phyloP scores from a whole-genome alignment of 2,329 filamentous ascomycete species.

The Onygenales sp. region DNA sequence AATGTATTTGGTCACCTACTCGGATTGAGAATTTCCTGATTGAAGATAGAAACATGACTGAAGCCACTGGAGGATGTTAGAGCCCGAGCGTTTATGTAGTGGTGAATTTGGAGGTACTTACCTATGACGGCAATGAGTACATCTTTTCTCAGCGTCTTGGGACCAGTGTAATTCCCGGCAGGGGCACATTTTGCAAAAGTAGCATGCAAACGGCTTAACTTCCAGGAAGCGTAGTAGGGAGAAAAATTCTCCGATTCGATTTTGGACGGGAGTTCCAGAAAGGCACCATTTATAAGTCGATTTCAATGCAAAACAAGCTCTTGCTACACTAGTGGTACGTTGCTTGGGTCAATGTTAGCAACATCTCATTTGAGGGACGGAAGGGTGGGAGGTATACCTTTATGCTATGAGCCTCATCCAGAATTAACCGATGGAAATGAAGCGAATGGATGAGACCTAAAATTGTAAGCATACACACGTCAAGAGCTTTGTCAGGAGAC shows the following conservation, averaged over 20 bases:
- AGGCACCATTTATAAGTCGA: constrained; percentile 91
- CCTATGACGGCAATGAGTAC: constrained; percentile 57
- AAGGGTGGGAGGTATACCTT: constrained; percentile 43
- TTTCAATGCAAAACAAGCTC: constrained; percentile 85
- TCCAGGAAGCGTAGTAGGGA: constrained; percentile 88
- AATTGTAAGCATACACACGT: constrained; percentile 1
- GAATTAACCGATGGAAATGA: constrained; percentile 78
- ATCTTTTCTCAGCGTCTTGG: constrained; percentile 62
- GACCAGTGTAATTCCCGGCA: constrained; percentile 80
- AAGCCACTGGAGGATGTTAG: constrained; percentile 39
- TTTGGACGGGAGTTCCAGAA: constrained; percentile 90
- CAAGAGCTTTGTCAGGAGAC: constrained; percentile 11
- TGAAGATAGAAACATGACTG: constrained; percentile 73
- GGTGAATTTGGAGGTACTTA: constrained; percentile 11
- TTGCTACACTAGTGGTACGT: constrained; percentile 82
- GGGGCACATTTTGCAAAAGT: constrained; percentile 79
- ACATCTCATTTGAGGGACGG: neutral
- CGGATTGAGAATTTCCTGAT: constrained; percentile 88
- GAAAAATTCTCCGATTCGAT: constrained; percentile 95
- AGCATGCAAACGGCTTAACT: constrained; percentile 79
- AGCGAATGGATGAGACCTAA: constrained; percentile 71
- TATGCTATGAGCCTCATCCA: constrained; percentile 95
- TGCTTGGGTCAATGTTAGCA: constrained; percentile 15
- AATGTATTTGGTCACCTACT: constrained; percentile 20
- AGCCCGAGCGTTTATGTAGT: neutral